Evolutionary conservation across 768 basidiomycete genomes (phyloP), one percentile per base, ranked within the genome.

Genomic region (Rhodotorula toruloides): DNA sequence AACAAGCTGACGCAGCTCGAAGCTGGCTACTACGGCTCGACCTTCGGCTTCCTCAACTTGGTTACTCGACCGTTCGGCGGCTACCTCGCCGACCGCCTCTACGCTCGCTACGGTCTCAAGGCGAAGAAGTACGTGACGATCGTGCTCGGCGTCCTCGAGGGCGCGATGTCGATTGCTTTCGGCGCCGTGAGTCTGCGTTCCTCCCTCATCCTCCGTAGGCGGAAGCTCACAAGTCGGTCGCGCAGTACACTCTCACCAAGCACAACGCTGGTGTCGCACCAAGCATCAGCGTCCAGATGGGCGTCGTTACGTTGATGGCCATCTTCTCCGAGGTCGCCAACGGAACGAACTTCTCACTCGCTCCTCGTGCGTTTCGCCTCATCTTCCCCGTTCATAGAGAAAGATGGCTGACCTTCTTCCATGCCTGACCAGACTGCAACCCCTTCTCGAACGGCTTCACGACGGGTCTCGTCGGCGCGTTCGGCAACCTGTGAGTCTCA

Each of bases 101-200:
- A 84, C 76, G 67, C 72, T n/a, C 72, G 63, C 53, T 72, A 27
- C 40, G 73, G 73, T 1, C 32, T 61, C 40, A 74, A 72, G 32
- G 80, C 80, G 17, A 84, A 84, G 76, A 84, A 84, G 72, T 80
- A 78, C 65, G 76, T 81, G 68, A 80, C 80, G 46, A 71, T 83
- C 43, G 50, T 64, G 14, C 77, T 80, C 39, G 83, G 83, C 13
- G 55, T 82, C 47, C 58, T 79, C 16, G 81, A 83, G 76, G 84
- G 83, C 17, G 71, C 77, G 25, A 68, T 81, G 9, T 77, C 77
- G 37, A 69, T 84, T 58, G 83, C 76, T 5, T 79, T 81, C 27
- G 84, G 84, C 31, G n/a, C n/a, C n/a, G n/a, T n/a, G n/a, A n/a
- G n/a, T n/a, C n/a, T n/a, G n/a, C n/a, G n/a, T n/a, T n/a, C n/a